Evolutionary conservation across 2,329 filamentous ascomycete genomes (phyloP).

Genomic region (Nemania sp.): DNA sequence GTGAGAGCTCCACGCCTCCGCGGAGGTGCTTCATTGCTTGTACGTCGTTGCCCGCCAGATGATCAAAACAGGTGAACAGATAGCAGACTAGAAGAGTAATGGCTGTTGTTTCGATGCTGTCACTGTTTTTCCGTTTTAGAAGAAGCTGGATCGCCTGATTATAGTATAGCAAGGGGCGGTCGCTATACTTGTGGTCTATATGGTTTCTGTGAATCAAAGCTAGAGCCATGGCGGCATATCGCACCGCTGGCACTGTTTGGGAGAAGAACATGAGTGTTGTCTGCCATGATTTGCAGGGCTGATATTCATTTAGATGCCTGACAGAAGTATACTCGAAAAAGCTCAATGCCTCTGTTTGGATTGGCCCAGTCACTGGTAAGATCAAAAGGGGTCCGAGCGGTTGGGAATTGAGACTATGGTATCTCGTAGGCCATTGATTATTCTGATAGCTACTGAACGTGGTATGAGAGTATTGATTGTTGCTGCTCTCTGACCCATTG

Average conservation of each 20-base stretch:
- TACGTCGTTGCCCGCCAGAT: constrained; percentile 40
- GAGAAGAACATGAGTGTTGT: constrained; percentile 42
- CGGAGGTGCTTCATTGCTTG: constrained; percentile 44
- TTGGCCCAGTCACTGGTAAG: constrained; percentile 17
- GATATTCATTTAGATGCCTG: constrained; percentile 38
- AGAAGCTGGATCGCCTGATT: constrained; percentile 39
- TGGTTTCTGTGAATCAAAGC: constrained; percentile 36
- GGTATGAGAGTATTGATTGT: not conserved
- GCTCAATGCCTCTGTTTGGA: constrained; percentile 34
- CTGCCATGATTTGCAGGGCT: constrained; percentile 39
- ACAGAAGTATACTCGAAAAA: constrained; percentile 39
- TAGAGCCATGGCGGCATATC: constrained; percentile 41
- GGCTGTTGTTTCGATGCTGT: constrained; percentile 34
- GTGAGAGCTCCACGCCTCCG: constrained; percentile 40
- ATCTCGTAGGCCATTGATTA: not conserved
- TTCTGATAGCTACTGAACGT: constrained; percentile 1
- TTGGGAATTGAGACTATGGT: not conserved
- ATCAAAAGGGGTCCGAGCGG: constrained; percentile 16
- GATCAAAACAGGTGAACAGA: constrained; percentile 45
- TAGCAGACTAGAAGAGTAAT: constrained; percentile 45
- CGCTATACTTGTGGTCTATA: constrained; percentile 26
- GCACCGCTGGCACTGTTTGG: constrained; percentile 41
- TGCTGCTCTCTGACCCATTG: not conserved
- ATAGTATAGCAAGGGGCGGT: constrained; percentile 34
- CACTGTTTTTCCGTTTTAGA: constrained; percentile 31